A percentile compares a stretch with the other conserved stretches of the same genome.
phyloP scores from a whole-genome alignment of 2,329 filamentous ascomycete species.

The Neurospora sp. region DNA sequence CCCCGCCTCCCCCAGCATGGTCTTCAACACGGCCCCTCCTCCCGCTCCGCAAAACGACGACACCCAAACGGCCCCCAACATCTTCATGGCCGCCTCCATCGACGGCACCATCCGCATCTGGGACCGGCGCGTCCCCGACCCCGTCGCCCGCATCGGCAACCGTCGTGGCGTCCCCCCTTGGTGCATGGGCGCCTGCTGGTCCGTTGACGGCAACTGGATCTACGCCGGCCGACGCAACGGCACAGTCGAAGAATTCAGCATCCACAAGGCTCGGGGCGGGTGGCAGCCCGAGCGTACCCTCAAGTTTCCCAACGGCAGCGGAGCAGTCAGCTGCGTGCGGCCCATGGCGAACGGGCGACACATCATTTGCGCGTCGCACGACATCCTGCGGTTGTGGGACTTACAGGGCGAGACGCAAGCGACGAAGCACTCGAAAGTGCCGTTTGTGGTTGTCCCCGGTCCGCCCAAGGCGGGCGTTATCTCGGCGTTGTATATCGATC shows the following conservation, averaged over 20 bases:
- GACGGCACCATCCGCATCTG: slow-evolving; percentile 87
- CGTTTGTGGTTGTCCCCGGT: slow-evolving; percentile 93
- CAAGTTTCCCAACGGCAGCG: slow-evolving; percentile 81
- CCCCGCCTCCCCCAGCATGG: slow-evolving; percentile 25
- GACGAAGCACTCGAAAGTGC: slow-evolving; percentile 68
- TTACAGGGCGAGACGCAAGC: slow-evolving; percentile 52
- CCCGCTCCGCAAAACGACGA: slow-evolving; percentile 37
- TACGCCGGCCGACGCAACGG: slow-evolving; percentile 86
- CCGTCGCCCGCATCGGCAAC: slow-evolving; percentile 70
- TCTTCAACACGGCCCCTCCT: slow-evolving; percentile 28
- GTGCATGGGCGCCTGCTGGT: slow-evolving; percentile 98
- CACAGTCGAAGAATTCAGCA: slow-evolving; percentile 86
- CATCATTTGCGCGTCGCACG: slow-evolving; percentile 84
- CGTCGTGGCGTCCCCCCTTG: slow-evolving; percentile 75
- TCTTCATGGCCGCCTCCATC: slow-evolving; percentile 80
- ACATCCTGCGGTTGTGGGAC: slow-evolving; percentile 90
- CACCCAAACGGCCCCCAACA: slow-evolving; percentile 58
- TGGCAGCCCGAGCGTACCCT: slow-evolving; percentile 70
- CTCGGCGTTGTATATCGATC: slow-evolving; percentile 69
- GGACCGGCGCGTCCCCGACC: slow-evolving; percentile 70
- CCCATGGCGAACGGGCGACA: slow-evolving; percentile 91
- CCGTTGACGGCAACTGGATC: slow-evolving; percentile 87
- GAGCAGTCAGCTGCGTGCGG: slow-evolving; percentile 76
- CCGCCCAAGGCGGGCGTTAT: slow-evolving; percentile 78
- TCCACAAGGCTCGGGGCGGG: slow-evolving; percentile 62